A percentile compares a stretch with the other conserved stretches of the same genome.
phyloP scores from a whole-genome alignment of 208 protist species.

The Herpetomonas tarakana region DNA sequence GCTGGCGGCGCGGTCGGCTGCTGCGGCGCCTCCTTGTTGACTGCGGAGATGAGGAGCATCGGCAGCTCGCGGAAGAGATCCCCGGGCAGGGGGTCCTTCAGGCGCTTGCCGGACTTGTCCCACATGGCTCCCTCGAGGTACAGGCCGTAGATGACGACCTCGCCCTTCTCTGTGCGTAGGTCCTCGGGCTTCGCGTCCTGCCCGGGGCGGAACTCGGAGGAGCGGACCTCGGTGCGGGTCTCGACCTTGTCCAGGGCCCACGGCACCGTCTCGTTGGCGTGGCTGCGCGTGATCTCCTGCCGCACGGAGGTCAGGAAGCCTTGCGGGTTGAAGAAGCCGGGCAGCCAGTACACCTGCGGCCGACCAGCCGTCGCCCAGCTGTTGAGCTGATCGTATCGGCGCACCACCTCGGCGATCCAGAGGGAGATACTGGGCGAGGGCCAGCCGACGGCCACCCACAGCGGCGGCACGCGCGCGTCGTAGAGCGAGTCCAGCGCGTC shows the following conservation, averaged over 20 bases:
- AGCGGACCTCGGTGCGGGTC: constrained; percentile 93
- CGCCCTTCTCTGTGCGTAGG: constrained; percentile 90
- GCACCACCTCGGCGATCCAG: constrained; percentile 96
- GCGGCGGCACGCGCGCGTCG: constrained; percentile 94
- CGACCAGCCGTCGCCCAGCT: constrained; percentile 91
- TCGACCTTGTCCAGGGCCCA: constrained; percentile 98
- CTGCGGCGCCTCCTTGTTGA: constrained; percentile 85
- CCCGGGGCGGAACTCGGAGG: constrained; percentile 86
- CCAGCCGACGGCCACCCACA: constrained; percentile 96
- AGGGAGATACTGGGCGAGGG: constrained; percentile 94
- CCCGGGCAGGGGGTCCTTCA: constrained; percentile 93
- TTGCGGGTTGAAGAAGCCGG: constrained; percentile 99
- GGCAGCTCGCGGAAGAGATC: constrained; percentile 95
- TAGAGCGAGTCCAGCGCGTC: constrained; percentile 95
- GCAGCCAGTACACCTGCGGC: constrained; percentile 95
- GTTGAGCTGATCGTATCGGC: constrained; percentile 94
- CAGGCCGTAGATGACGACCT: constrained; percentile 98
- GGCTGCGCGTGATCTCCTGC: constrained; percentile 95
- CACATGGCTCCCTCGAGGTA: constrained; percentile 97
- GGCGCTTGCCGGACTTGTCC: constrained; percentile 92
- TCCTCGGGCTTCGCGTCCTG: constrained; percentile 92
- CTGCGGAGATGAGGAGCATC: constrained; percentile 94
- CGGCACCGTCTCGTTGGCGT: constrained; percentile 83
- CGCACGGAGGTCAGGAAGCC: constrained; percentile 98
- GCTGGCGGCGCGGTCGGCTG: constrained; percentile 33